These are phyloP conservation scores for Trametes cinnabarina DNA, from an alignment of 768 basidiomycete species.

Conservation along the genomic window DNA sequence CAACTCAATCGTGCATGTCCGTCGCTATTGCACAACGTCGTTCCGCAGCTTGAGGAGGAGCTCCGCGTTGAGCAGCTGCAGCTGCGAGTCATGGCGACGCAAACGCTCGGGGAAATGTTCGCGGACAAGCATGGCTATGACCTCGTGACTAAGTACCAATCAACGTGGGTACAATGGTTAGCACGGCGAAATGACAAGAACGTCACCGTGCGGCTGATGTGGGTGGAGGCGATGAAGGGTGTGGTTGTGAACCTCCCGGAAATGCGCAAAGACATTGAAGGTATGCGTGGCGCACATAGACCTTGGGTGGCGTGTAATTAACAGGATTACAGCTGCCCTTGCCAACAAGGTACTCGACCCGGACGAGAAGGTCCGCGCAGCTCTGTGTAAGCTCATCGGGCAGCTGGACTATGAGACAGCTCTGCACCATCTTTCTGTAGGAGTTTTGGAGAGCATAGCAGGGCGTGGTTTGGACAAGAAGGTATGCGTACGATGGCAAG, in stretches of 20 bases:
- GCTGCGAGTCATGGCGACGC: constrained; percentile 77
- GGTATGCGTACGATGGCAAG: constrained; percentile 38
- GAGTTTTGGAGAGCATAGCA: constrained; percentile 60
- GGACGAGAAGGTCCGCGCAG: constrained; percentile 87
- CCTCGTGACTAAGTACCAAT: constrained; percentile 74
- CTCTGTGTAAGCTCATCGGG: constrained; percentile 78
- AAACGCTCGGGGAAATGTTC: constrained; percentile 89
- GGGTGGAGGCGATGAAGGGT: constrained; percentile 67
- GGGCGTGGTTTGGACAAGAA: constrained; percentile 84
- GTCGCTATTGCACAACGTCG: constrained; percentile 78
- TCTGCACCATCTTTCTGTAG: constrained; percentile 71
- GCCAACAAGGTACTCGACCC: constrained; percentile 72
- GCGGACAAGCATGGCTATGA: constrained; percentile 72
- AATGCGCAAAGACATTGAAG: constrained; percentile 66
- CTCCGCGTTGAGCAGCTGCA: constrained; percentile 71
- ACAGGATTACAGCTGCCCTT: constrained; percentile 47
- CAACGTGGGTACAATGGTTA: constrained; percentile 85
- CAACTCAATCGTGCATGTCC: constrained; percentile 80
- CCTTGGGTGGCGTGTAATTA: not conserved
- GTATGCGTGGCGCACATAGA: constrained; percentile 35
- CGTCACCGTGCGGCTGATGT: constrained; percentile 66
- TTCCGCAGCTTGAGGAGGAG: constrained; percentile 92
- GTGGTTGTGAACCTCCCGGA: constrained; percentile 68
- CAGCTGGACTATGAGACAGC: constrained; percentile 89
- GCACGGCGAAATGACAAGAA: constrained; percentile 75